Evolutionary conservation across 2,329 filamentous ascomycete genomes (phyloP).

Genomic region (Fusarium sp.): DNA sequence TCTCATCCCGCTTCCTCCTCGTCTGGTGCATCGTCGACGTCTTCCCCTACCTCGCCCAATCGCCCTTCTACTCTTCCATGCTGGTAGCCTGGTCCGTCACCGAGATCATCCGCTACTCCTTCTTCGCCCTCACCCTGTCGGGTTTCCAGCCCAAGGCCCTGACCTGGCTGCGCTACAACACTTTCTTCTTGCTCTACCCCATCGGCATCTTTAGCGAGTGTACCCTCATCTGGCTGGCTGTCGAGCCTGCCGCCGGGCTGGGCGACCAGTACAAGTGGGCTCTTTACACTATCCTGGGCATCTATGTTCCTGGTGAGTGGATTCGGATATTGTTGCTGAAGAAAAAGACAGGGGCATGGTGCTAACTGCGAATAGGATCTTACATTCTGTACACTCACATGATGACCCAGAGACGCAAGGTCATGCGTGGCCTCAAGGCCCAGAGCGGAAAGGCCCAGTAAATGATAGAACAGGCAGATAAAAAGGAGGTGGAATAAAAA

Average conservation of each 20-base stretch:
- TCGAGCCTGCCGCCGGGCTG: slow-evolving; percentile 66
- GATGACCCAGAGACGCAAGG: slow-evolving; percentile 89
- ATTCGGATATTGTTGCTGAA: neutral
- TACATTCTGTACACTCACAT: slow-evolving; percentile 95
- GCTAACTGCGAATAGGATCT: slow-evolving; percentile 61
- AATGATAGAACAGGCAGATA: neutral
- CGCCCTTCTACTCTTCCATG: slow-evolving; percentile 79
- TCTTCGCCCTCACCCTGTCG: slow-evolving; percentile 82
- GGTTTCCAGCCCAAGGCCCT: slow-evolving; percentile 73
- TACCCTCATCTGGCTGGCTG: slow-evolving; percentile 79
- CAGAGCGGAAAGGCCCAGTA: slow-evolving; percentile 56
- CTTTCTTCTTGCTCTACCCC: slow-evolving; percentile 93
- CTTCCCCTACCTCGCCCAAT: slow-evolving; percentile 75
- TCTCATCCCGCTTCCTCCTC: slow-evolving; percentile 86
- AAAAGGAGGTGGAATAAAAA: neutral
- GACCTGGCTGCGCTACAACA: slow-evolving; percentile 89
- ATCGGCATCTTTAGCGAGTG: slow-evolving; percentile 91
- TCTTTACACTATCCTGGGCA: slow-evolving; percentile 73
- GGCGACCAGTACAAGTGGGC: slow-evolving; percentile 66
- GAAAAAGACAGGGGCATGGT: neutral
- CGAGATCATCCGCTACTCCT: slow-evolving; percentile 93
- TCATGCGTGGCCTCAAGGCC: slow-evolving; percentile 73
- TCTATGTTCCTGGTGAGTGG: slow-evolving; percentile 83
- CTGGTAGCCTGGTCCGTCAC: slow-evolving; percentile 89
- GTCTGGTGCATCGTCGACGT: slow-evolving; percentile 86